Evolutionary conservation across 371 early-diverging fungal species (phyloP).

Genomic region (Apophysomyces elegans): DNA sequence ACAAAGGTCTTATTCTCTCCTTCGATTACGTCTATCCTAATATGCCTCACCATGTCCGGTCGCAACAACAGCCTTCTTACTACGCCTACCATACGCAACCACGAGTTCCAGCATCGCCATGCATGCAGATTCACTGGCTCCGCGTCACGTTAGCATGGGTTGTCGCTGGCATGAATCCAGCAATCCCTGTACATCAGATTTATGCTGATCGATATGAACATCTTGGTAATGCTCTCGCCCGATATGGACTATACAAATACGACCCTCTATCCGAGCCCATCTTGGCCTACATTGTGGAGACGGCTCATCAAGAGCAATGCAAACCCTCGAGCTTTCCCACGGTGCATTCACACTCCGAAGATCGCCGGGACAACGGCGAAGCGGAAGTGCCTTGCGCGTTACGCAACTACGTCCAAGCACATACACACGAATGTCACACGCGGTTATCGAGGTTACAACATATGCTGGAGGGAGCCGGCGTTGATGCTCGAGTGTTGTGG

Average conservation of each 20-base stretch:
- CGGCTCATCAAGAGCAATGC: slow-evolving; percentile 11
- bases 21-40: slow-evolving; percentile 30
- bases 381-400: slow-evolving; percentile 23
- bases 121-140: slow-evolving; percentile 34
- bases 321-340: slow-evolving; percentile 21
- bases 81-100: slow-evolving; percentile 15
- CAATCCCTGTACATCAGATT: slow-evolving; percentile 31
- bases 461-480: slow-evolving; percentile 49
- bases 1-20: slow-evolving; percentile 40
- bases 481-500: slow-evolving; percentile 49
- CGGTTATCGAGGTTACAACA: slow-evolving; percentile 42
- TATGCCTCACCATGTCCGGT: slow-evolving; percentile 1
- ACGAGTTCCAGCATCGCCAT: slow-evolving; percentile 23
- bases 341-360: slow-evolving; percentile 13
- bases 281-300: slow-evolving; percentile 35
- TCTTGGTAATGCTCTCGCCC: slow-evolving; percentile 29
- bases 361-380: slow-evolving; percentile 12
- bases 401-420: slow-evolving; percentile 38
- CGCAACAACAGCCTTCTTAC: slow-evolving; percentile 19
- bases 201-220: slow-evolving; percentile 34
- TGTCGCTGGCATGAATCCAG: slow-evolving; percentile 33
- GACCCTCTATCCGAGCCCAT: slow-evolving; percentile 46
- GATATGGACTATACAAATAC: slow-evolving; percentile 44
- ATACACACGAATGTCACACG: slow-evolving; percentile 50
- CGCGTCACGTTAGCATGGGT: slow-evolving; percentile 49